Conservation (phyloP, 768 basidiomycete species). For the Kwoniella dejecticola region DNA sequence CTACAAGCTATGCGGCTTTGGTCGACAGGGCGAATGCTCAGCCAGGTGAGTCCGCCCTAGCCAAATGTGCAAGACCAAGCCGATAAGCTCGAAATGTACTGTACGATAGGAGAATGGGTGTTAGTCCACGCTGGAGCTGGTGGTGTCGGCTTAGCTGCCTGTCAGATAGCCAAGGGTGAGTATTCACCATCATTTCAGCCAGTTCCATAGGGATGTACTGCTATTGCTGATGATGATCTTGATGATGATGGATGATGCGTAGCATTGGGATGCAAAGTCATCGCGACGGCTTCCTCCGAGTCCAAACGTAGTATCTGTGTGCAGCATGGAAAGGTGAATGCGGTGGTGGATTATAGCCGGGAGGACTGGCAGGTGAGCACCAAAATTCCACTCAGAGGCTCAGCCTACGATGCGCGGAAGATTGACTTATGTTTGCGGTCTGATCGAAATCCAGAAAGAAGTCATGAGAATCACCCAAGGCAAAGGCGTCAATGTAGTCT, state of each 20-base stretch:
- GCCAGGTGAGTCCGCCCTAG: slow-evolving; percentile 60
- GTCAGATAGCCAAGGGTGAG: slow-evolving; percentile 87
- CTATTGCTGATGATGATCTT: neutral
- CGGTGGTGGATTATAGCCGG: slow-evolving; percentile 74
- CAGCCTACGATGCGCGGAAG: neutral
- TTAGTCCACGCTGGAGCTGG: slow-evolving; percentile 95
- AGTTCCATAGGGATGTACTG: neutral
- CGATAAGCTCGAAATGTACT: neutral
- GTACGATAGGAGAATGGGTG: slow-evolving; percentile 74
- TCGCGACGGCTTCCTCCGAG: slow-evolving; percentile 70
- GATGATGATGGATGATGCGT: neutral
- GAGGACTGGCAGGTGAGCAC: slow-evolving; percentile 66
- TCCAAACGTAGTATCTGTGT: slow-evolving; percentile 78
- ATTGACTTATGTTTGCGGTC: neutral
- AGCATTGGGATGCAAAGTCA: slow-evolving; percentile 91
- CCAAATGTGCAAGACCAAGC: neutral
- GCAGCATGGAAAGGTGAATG: slow-evolving; percentile 77
- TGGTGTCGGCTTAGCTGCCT: slow-evolving; percentile 87
- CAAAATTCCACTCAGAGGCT: neutral
- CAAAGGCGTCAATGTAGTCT: slow-evolving; percentile 67
- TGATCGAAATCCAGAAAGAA: slow-evolving; percentile 62
- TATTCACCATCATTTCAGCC: too few relatives aligned
- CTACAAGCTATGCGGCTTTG: slow-evolving; percentile 89
- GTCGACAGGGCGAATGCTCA: slow-evolving; percentile 80
- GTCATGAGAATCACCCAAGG: slow-evolving; percentile 80